phyloP scores from a whole-genome alignment of 2,329 filamentous ascomycete species.

The Xylariaceae sp. region DNA sequence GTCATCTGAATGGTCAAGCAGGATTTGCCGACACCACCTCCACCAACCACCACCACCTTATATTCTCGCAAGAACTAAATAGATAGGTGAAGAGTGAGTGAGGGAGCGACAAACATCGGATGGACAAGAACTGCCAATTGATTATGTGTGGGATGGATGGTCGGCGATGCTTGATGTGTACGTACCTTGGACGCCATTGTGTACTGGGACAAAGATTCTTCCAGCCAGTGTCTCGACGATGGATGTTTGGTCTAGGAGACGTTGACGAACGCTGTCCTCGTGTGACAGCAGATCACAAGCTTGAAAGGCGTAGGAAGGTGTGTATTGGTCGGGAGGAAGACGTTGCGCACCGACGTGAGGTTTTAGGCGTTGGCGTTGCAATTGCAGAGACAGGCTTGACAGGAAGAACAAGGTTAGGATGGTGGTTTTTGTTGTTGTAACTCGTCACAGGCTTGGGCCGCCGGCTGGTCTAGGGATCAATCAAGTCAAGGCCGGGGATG shows the following conservation, averaged over 20 bases:
- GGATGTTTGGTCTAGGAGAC: slow-evolving; percentile 8
- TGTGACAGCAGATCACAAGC: slow-evolving; percentile 16
- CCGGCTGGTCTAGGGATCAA: slow-evolving; percentile 30
- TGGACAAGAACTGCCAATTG: slow-evolving; percentile 3
- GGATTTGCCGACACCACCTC: slow-evolving; percentile 98
- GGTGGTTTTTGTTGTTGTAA: slow-evolving; percentile 30
- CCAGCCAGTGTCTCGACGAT: slow-evolving; percentile 28
- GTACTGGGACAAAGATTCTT: slow-evolving; percentile 28
- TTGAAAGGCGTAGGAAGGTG: slow-evolving; percentile 10
- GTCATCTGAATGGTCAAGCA: slow-evolving; percentile 98
- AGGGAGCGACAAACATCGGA: slow-evolving; percentile 29
- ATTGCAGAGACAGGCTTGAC: slow-evolving; percentile 28
- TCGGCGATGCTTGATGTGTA: slow-evolving; percentile 23
- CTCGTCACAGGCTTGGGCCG: slow-evolving; percentile 26
- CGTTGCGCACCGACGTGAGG: slow-evolving; percentile 22
- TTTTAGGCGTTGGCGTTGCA: slow-evolving; percentile 14
- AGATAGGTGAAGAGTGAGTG: neutral
- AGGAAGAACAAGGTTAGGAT: slow-evolving; percentile 23
- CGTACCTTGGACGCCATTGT: slow-evolving; percentile 52
- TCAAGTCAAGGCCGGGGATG: too few species aligned
- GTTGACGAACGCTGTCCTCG: slow-evolving; percentile 8
- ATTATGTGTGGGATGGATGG: neutral
- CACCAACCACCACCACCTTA: slow-evolving; percentile 95
- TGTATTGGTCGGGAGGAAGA: slow-evolving; percentile 14
- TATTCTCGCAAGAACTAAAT: slow-evolving; percentile 85